Base-by-base conservation (phyloP, 768 basidiomycete species). In the Dioszegia crocea region DNA sequence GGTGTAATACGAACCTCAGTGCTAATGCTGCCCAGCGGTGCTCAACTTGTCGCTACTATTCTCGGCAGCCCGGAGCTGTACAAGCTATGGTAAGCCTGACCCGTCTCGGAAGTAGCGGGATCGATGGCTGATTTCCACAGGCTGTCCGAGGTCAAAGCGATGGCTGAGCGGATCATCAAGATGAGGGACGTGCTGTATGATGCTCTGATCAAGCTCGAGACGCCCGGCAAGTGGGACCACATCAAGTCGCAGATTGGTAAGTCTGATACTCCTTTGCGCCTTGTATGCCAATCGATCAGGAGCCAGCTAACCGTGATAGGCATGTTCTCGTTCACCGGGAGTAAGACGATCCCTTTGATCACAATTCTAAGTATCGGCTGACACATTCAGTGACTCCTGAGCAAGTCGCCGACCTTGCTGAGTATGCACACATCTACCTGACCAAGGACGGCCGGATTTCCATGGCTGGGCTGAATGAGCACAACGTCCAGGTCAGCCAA, bases 171-270 rank as follows among this genome's bases (percentile, higher is more conserved):
- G 47, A 98, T 99, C 76, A 94, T 93, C 70, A 80, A 82, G 47
- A 97, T 97, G 93, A 84, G 96, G 39, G 79, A 84, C 61, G 82
- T 88, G 78, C 81, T 99, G 68, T 82, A 85, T 80, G 60, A 74
- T 59, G 55, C 62, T 1, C 64, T 75, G n/a, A 59, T 74, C 60
- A 86, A 88, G 76, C 78, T 91, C 64, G 83, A 88, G 74, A 93
- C 90, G 44, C 92, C 92, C 1, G 91, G 92, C 4, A 85, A 84
- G 70, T 99, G 96, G 96, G 84, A 86, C 23, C 94, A 98, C 78
- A 94, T 99, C 71, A 80, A 87, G 68, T 84, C 85, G 52, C 96
- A 98, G 82, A 98, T 98, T 77, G 94, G 68, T 70, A 39, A 64
- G 65, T 49, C 24, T 4, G 9, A 39, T 23, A 1, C 17, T 44